phyloP scores from a whole-genome alignment of 192 early-diverging fungal species.

The Borealophlyctis nickersoniae region DNA sequence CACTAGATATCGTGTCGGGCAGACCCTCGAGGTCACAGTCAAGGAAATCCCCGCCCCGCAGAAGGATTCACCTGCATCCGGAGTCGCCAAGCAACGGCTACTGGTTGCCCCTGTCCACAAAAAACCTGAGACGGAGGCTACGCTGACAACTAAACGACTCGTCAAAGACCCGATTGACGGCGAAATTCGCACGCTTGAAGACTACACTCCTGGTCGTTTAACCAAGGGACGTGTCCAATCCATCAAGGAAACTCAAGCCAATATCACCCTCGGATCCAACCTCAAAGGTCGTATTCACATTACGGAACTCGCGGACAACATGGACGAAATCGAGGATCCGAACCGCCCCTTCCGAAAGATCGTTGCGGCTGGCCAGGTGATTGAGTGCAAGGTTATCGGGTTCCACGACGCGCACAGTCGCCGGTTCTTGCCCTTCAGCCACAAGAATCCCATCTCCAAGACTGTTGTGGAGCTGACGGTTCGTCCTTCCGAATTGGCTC shows the following conservation, averaged over 20 bases:
- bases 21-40: constrained; percentile 29
- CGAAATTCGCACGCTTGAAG: constrained; percentile 21
- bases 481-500: constrained; percentile 45
- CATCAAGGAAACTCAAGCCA: constrained; percentile 40
- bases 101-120: constrained; percentile 11
- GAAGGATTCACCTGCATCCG: not conserved
- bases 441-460: constrained; percentile 42
- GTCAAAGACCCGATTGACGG: constrained; percentile 30
- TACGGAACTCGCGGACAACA: constrained; percentile 59
- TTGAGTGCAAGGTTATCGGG: constrained; percentile 69
- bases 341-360: constrained; percentile 39
- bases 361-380: constrained; percentile 26
- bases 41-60: not conserved
- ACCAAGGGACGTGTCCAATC: constrained; percentile 35
- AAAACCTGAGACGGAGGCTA: not conserved
- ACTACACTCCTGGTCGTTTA: constrained; percentile 24
- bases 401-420: constrained; percentile 57
- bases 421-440: constrained; percentile 65
- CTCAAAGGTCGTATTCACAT: constrained; percentile 73
- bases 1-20: constrained; percentile 21
- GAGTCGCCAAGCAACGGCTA: constrained; percentile 14
- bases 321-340: constrained; percentile 31
- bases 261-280: constrained; percentile 64
- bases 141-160: constrained; percentile 7
- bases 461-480: constrained; percentile 62